Percentiles rank a stretch among this genome's conserved stretches.
Conservation (phyloP, 1,284 basidiomycete genomes). For the Sanguinoderma infundibulare region DNA sequence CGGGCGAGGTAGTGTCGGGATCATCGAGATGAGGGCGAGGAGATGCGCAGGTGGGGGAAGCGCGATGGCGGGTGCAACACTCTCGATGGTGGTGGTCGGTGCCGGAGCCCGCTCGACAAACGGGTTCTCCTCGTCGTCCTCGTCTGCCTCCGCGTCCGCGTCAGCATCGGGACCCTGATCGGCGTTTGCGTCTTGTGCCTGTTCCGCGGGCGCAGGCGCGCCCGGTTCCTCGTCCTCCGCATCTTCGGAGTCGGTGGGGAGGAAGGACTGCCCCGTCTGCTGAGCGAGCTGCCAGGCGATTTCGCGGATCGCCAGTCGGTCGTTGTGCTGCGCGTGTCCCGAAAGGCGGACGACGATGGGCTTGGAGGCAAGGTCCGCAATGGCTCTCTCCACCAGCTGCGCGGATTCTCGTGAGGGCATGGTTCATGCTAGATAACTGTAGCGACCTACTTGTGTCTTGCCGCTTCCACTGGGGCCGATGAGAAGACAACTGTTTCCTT, state of each 20-base stretch:
- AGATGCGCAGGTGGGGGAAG: constrained; percentile 78
- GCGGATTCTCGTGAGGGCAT: constrained; percentile 7
- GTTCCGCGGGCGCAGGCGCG: neutral
- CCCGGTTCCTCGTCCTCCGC: constrained; percentile 39
- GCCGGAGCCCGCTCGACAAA: constrained; percentile 39
- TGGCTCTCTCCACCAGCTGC: constrained; percentile 63
- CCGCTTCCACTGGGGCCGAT: constrained; percentile 85
- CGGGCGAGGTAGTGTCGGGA: constrained; percentile 79
- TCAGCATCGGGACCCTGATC: neutral
- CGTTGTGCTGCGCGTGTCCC: constrained; percentile 85
- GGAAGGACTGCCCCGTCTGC: constrained; percentile 65
- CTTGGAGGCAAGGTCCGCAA: constrained; percentile 46
- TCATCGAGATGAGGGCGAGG: constrained; percentile 76
- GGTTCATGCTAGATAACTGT: neutral
- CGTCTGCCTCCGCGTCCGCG: constrained; percentile 33
- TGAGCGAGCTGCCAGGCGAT: constrained; percentile 82
- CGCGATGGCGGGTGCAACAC: constrained; percentile 32
- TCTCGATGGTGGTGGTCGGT: constrained; percentile 1
- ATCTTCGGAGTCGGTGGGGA: constrained; percentile 40
- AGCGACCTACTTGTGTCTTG: constrained; percentile 72
- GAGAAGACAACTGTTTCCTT: constrained; percentile 90
- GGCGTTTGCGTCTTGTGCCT: too few species aligned
- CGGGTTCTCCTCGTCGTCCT: constrained; percentile 38
- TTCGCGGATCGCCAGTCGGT: constrained; percentile 90
- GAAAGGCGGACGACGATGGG: constrained; percentile 83